Base-by-base conservation (phyloP, 2,329 filamentous ascomycete species). In the Arthrobotrys sinensis region DNA sequence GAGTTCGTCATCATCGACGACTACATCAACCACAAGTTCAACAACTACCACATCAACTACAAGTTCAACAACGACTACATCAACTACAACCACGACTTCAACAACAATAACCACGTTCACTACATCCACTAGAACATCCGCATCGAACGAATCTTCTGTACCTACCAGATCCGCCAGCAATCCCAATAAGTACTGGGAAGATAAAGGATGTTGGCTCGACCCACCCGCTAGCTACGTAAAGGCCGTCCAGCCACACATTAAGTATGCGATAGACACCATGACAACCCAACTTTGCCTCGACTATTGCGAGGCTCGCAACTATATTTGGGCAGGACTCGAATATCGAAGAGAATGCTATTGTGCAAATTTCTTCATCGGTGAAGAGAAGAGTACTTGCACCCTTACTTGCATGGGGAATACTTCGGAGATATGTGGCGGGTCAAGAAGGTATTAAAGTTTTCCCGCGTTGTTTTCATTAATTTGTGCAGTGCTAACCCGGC, bases 271-370 rank as follows among this genome's bases (percentile, higher is more conserved):
- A 11, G 66, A 77, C 19, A 14, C 28, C 0, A 77, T 77, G 73
- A 77, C 73, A 4, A 55, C 53, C 7, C 36, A 45, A 16, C 16
- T 53, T 5, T 77, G 73, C n/a, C 24, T 77, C 11, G 40, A 50
- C 10, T 70, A 65, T 19, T 76, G 72, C 32, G 38, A 57, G 6
- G 19, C 34, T 19, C 57, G 57, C 5, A 34, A 50, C 8, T 69
- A 70, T 52, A 14, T 11, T 4, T 76, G 62, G 28, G 65, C 72
- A 2, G 72, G 55, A 4, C 32, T 76, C 0, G 72, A 76, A 16
- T 76, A 57, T 36, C 21, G 64, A 16, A 66, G 73, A 24, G 73
- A 77, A 48, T 77, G 66, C 19, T 77, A 71, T 34, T 77, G 73
- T 24, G 66, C 50, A 2, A 69, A 71, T n/a, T 14, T 11, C 1